These are phyloP conservation scores for Blastobotrys terrestris DNA, from an alignment of 805 yeast genomes.

Conservation along the genomic window DNA sequence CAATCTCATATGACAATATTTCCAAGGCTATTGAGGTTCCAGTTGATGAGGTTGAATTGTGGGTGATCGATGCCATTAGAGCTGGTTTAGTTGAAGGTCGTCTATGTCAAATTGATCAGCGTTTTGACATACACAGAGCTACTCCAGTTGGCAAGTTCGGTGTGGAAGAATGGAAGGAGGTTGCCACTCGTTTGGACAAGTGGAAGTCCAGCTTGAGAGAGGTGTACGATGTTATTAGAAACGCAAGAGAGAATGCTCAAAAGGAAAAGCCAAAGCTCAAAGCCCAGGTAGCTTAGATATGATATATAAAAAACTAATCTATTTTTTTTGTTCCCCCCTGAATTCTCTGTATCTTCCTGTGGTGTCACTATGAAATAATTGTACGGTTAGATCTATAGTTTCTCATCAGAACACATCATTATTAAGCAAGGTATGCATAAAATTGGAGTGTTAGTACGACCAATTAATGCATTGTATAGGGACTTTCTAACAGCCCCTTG, in stretches of 20 bases:
- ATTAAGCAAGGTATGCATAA: too few relatives aligned
- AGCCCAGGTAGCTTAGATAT: neutral
- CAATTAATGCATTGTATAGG: too few relatives aligned
- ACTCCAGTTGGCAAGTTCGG: conserved; percentile 32
- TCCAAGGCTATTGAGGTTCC: conserved; percentile 28
- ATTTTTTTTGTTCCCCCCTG: neutral
- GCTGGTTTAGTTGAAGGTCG: conserved; percentile 39
- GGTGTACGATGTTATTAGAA: conserved; percentile 26
- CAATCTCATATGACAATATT: conserved; percentile 30
- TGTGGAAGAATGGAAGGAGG: conserved; percentile 33
- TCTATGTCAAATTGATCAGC: conserved; percentile 34
- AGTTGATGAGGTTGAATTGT: conserved; percentile 31
- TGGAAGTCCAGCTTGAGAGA: conserved; percentile 33
- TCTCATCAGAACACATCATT: too few relatives aligned
- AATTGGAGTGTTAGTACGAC: too few relatives aligned
- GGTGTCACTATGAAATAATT: too few relatives aligned
- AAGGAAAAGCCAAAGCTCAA: conserved; percentile 9
- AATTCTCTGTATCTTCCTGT: too few relatives aligned
- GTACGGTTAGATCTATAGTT: too few relatives aligned
- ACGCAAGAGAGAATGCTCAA: conserved; percentile 24
- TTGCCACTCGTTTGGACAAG: conserved; percentile 28
- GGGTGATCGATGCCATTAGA: conserved; percentile 38
- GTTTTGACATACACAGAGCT: conserved; percentile 34
- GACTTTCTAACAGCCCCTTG: too few relatives aligned
- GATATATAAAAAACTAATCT: neutral